Evolutionary conservation across 1,139 yeast genomes (phyloP), one percentile per base, ranked within the genome.

Genomic region (Candida anutae): DNA sequence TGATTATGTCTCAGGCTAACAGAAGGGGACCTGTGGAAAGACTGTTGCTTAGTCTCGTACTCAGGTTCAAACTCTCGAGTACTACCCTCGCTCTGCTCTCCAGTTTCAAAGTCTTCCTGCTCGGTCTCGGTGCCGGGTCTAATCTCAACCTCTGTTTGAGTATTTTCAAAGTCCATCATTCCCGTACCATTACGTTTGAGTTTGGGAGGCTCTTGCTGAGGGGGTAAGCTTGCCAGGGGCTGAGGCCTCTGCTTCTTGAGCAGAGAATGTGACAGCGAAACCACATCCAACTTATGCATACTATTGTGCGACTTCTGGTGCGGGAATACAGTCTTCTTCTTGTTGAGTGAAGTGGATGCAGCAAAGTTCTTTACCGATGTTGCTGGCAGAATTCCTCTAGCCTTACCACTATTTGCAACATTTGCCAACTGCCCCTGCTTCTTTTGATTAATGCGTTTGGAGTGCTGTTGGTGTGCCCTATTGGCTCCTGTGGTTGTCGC

Each of bases 321-420:
- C 26, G 48, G 55, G 35, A 49, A 39, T 26, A 52, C 36, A 8
- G 50, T 42, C 35, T 54, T 60, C 43, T 56, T 63, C 39, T 56
- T 62, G 36, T 53, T 59, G 31, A 58, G 52, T 3, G 70, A 58
- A 24, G 51, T 60, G 2, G 70, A 63, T 2, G 68, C 71, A 13
- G 55, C 55, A 36, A 59, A 54, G 27, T 44, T 43, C 33, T 43
- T 38, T 28, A 36, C 30, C 5, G 46, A 37, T 12, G 37, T 28
- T 4, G 45, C 38, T 8, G 19, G 19, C 8, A 10, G 10, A 17
- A 17, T 17, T 8, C 19, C 19, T 10, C 10, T 17, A 8, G 19
- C 8, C 10, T 8, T 10, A 17, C 9, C 19, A 3, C 52, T 45
- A 32, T 62, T 62, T 5, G 66, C 58, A 29, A 52, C 50, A 41